Evolutionary conservation across 768 basidiomycete genomes (phyloP), one percentile per base, ranked within the genome.

Genomic region (Phanerochaete carnosa): DNA sequence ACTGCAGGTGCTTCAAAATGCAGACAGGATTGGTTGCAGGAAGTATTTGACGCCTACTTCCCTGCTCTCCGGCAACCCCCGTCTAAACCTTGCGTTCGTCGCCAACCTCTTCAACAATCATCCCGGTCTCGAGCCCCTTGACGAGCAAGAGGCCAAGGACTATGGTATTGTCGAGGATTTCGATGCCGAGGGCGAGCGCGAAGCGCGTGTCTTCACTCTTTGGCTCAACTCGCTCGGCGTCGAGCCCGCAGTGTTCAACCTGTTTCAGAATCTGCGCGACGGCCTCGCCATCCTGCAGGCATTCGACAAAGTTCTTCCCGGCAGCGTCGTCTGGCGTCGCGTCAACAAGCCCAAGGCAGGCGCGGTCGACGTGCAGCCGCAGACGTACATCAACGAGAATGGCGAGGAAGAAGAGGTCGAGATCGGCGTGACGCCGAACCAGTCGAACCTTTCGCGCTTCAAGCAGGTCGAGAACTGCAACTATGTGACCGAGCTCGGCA

Each of bases 391-490:
- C 35, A 65, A 62, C 49, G 82, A 79, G 35, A 83, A 77, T 2
- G 91, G 87, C 37, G 90, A 90, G 61, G 90, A 82, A 43, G 90
- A 87, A 60, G 90, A 90, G 70, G 86, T 84, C 49, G 91, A 92
- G 65, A 88, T 90, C 43, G 90, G 90, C 23, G 88, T 93, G 43
- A 90, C 87, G 11, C 89, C 90, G 3, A 92, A 88, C 71, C 92
- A 88, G 79, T 86, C 87, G 66, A 87, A 86, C 45, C 80, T 99
- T 22, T 95, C 95, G 43, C 82, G 94, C 56, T 99, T 98, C 83
- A 99, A 99, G 80, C 88, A 89, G 32, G 94, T 99, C 28, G 97
- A 99, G 77, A 98, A 99, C 76, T 97, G 94, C 46, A 99, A 98
- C 74, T 98, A 99, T 68, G 88, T 79, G 8, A 89, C 98, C 45